Percentiles rank a stretch among this genome's conserved stretches.
Evolutionary conservation across 73 alveolate species (phyloP).

Genomic region (Paraurostyla sp.): DNA sequence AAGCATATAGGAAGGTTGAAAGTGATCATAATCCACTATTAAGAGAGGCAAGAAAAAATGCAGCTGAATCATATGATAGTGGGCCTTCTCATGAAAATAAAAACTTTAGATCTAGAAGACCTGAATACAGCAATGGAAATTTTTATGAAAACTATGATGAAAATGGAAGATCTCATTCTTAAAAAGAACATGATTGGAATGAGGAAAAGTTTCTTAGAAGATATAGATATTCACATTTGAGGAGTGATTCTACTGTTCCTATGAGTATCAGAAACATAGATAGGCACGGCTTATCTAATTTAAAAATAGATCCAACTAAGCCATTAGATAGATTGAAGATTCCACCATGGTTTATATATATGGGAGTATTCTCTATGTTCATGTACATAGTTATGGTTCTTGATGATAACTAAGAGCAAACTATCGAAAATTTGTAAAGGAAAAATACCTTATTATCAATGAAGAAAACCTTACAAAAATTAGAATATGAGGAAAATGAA

Average conservation of each 20-base stretch:
- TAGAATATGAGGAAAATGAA: conserved; percentile 40
- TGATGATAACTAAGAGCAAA: neutral
- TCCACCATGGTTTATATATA: conserved; percentile 53
- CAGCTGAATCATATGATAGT: conserved; percentile 66
- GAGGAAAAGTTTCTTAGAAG: conserved; percentile 59
- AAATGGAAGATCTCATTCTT: neutral
- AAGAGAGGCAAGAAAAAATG: conserved; percentile 53
- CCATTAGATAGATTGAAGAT: conserved; percentile 64
- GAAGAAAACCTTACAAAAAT: conserved; percentile 41
- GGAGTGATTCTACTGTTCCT: conserved; percentile 48
- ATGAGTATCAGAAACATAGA: conserved; percentile 64
- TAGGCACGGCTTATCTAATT: conserved; percentile 66
- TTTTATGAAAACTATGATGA: neutral
- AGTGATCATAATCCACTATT: conserved; percentile 64
- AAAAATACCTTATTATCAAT: conserved; percentile 46
- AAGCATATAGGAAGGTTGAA: conserved; percentile 64
- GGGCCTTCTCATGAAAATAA: neutral
- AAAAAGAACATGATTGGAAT: conserved; percentile 37
- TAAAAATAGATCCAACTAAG: conserved; percentile 44
- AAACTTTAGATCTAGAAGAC: conserved; percentile 61
- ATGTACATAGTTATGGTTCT: neutral
- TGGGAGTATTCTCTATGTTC: neutral
- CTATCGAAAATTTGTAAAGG: neutral
- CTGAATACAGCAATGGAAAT: conserved; percentile 21
- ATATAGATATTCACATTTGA: conserved; percentile 52